Base-by-base conservation (phyloP, 2,329 filamentous ascomycete species). In the Sclerotinia sclerotiorum region DNA sequence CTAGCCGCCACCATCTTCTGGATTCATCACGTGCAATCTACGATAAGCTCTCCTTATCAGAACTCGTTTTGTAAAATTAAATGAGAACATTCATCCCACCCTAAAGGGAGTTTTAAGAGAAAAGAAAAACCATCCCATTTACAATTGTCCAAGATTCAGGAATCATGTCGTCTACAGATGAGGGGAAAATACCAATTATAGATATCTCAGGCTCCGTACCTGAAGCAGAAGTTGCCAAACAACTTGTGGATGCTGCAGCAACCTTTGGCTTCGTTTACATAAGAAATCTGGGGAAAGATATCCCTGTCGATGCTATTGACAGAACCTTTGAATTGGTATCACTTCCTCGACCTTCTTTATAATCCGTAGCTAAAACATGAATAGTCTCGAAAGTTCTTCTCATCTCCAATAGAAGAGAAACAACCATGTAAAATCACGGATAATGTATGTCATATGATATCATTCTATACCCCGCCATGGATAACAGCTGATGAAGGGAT, bases 231-330 rank as follows among this genome's bases (percentile, higher is more conserved):
- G 80, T 88, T 27, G 90, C 90, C 64, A 87, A 87, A 67, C 85
- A 88, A 71, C 84, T 98, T 54, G 87, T 97, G 54, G 85, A 90
- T 70, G 94, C 94, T 1, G 94, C 93, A 2, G 86, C 88, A 49
- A 88, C 89, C 66, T 90, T 93, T 79, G 94, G 94, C 70, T 98
- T 98, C 79, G 87, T 97, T 70, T 98, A 95, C 78, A 88, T 98
- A 75, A 89, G 88, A 76, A 94, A 92, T 76, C 84, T 87, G 29
- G 90, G 88, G 55, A 82, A 84, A 17, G 87, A 90, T 70, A 92
- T 97, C 60, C 82, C 89, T 0, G 80, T 84, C 0, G 79, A 84
- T 39, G 85, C 89, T 65, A 87, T 97, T 52, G 84, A 91, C 13
- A 81, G 83, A 56, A 89, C 90, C 11, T 98, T 97, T 81, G 81